These are phyloP conservation scores for Rauvolfia tetraphylla DNA, from an alignment of 257 asterid genomes.

Conservation along the genomic window DNA sequence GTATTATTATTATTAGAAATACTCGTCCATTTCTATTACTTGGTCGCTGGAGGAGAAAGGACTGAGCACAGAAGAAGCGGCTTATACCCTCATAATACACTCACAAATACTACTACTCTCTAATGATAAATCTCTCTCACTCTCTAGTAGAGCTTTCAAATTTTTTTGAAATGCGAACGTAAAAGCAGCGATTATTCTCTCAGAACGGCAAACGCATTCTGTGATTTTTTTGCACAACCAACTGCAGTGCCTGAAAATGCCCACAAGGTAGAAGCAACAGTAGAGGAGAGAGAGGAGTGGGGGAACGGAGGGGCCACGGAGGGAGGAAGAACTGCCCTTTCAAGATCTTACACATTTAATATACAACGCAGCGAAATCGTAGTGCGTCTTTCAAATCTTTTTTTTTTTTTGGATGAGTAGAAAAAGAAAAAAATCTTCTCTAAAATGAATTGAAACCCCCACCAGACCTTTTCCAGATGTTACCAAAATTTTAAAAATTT, in stretches of 20 bases:
- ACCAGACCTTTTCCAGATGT: too few relatives aligned
- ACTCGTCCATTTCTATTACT: not conserved
- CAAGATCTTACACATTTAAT: conserved; percentile 2
- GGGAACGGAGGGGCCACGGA: not conserved
- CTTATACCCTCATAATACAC: not conserved
- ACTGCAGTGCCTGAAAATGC: not conserved
- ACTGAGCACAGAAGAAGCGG: not conserved
- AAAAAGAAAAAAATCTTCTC: too few relatives aligned
- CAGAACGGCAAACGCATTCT: not conserved
- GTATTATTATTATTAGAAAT: not conserved
- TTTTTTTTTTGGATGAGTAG: too few relatives aligned
- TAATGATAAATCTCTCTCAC: not conserved
- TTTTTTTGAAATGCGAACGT: not conserved
- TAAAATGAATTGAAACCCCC: too few relatives aligned
- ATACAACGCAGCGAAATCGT: not conserved
- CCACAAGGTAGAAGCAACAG: not conserved
- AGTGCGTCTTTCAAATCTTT: not conserved
- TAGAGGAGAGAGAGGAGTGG: not conserved
- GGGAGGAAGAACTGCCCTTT: not conserved
- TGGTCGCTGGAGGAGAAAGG: not conserved
- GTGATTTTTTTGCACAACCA: not conserved
- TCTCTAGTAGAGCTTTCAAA: not conserved
- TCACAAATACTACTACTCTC: not conserved
- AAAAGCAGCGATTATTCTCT: not conserved
- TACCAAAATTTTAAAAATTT: too few relatives aligned